A percentile compares a stretch with the other conserved stretches of the same genome.
These are phyloP conservation scores for Penicillium griseofulvum DNA, from an alignment of 2,329 filamentous ascomycete species.

Conservation along the genomic window DNA sequence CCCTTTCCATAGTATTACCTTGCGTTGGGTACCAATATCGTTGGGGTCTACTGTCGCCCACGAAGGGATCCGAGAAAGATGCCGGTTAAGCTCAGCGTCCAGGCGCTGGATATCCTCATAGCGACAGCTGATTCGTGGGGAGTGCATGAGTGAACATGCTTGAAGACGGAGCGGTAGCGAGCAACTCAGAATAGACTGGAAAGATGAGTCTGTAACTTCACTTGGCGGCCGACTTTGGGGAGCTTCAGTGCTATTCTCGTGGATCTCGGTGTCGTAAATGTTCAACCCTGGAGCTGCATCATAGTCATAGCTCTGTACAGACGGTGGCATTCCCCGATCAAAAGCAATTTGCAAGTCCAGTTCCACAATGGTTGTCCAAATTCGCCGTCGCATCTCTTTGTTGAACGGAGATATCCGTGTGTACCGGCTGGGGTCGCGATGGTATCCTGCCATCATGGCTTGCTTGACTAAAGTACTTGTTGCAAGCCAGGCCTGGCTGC, in stretches of 20 bases:
- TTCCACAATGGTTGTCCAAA: conserved; percentile 59
- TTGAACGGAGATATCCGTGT: conserved; percentile 39
- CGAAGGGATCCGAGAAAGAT: conserved; percentile 34
- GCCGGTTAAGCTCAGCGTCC: conserved; percentile 39
- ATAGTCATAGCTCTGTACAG: conserved; percentile 43
- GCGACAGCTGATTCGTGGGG: conserved; percentile 36
- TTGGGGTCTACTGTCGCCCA: conserved; percentile 27
- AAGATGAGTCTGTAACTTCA: conserved; percentile 41
- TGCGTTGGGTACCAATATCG: conserved; percentile 26
- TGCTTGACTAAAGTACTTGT: conserved; percentile 52
- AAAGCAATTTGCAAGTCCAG: conserved; percentile 56
- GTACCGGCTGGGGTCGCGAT: conserved; percentile 41
- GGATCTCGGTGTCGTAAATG: conserved; percentile 51
- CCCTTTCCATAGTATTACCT: conserved; percentile 32
- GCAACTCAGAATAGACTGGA: conserved; percentile 29
- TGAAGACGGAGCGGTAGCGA: conserved; percentile 35
- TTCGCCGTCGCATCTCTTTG: conserved; percentile 50
- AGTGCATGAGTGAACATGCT: conserved; percentile 37
- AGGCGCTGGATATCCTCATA: conserved; percentile 42
- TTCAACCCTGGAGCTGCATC: conserved; percentile 52
- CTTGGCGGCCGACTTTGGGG: conserved; percentile 30
- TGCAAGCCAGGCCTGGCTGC: conserved; percentile 55
- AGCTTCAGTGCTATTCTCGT: conserved; percentile 30
- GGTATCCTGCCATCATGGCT: conserved; percentile 54
- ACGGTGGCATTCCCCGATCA: conserved; percentile 55